Evolutionary conservation across 768 basidiomycete species (phyloP), one percentile per base, ranked within the genome.

Genomic region (Pluteus cervinus): DNA sequence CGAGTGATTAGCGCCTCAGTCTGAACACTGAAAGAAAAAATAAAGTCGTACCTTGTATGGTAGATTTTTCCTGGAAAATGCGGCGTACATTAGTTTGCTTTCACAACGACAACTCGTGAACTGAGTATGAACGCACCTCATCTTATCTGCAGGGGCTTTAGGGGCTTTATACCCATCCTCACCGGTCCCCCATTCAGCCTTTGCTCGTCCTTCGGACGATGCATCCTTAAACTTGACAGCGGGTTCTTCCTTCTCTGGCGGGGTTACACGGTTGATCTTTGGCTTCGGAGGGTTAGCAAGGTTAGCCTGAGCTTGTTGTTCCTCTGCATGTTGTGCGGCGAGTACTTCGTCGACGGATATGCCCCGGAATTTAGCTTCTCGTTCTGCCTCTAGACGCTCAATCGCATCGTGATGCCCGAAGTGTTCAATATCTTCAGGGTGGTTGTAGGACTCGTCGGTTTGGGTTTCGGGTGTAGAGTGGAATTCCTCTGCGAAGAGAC

Each of bases 381-480:
- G 76, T 51, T 84, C 81, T 16, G 82, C 85, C 61, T 98, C 94
- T 46, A 79, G 61, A 7, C 56, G 73, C 54, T 98, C 94, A 42
- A 98, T 97, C 4, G 61, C 50, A 47, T 86, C 87, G 56, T 98
- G 94, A 37, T 88, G 79, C 18, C 79, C 71, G 53, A 98, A 98
- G 54, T 99, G 94, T 50, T 93, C 92, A 31, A 84, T 40, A 57
- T 91, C 90, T 60, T 98, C 96, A 1, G 91, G 85, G 57, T 99
- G 96, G 42, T 55, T 84, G 62, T 98, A 99, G 0, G 92, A 74
- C 48, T 90, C 89, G 55, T 97, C 93, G 0, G 91, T 92, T 59
- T 98, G 96, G 0, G 94, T 98, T 56, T 98, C 96, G 0, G 92
- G 93, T 24, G 94, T 97, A 20, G 81, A 84, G 62, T 99, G 96